A percentile compares a stretch with the other conserved stretches of the same genome.
These are phyloP conservation scores for Ogataea sp. DNA, from an alignment of 805 yeast genomes.

Conservation along the genomic window DNA sequence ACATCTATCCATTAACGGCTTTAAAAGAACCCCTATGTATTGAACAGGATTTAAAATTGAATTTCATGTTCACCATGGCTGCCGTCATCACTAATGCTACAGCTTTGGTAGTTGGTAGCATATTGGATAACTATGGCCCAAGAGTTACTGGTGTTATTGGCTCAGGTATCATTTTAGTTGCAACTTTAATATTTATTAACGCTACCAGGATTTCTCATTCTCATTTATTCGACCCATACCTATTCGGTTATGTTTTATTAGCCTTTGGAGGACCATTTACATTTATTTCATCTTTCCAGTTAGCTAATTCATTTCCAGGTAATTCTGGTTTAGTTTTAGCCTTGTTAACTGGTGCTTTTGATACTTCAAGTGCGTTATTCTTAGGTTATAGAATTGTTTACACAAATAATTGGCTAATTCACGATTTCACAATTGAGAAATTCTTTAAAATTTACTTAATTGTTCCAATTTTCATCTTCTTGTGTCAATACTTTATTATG, in stretches of 20 bases:
- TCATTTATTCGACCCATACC: conserved; percentile 49
- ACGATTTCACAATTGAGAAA: conserved; percentile 28
- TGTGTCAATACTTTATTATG: conserved; percentile 74
- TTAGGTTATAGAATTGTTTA: conserved; percentile 63
- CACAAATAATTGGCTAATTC: conserved; percentile 29
- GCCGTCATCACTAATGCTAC: conserved; percentile 81
- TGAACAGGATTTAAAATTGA: conserved; percentile 76
- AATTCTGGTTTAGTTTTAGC: conserved; percentile 79
- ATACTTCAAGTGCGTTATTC: conserved; percentile 85
- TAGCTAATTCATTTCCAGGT: conserved; percentile 80
- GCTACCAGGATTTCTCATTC: conserved; percentile 16
- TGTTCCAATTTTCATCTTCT: conserved; percentile 71
- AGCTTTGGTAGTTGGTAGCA: conserved; percentile 75
- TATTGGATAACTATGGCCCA: conserved; percentile 78
- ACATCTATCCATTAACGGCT: too few species aligned
- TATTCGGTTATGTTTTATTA: conserved; percentile 63
- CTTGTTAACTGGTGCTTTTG: conserved; percentile 86
- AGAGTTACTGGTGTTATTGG: conserved; percentile 73
- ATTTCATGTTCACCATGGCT: conserved; percentile 76
- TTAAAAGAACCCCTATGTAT: conserved; percentile 34
- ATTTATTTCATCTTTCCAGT: conserved; percentile 82
- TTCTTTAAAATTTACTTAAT: conserved; percentile 64
- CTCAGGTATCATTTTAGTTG: conserved; percentile 46
- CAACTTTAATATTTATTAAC: conserved; percentile 31
- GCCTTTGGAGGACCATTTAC: conserved; percentile 95